Evolutionary conservation across 2,329 filamentous ascomycete species (phyloP), one percentile per base, ranked within the genome.

Genomic region (Arthrobotrys conoides): DNA sequence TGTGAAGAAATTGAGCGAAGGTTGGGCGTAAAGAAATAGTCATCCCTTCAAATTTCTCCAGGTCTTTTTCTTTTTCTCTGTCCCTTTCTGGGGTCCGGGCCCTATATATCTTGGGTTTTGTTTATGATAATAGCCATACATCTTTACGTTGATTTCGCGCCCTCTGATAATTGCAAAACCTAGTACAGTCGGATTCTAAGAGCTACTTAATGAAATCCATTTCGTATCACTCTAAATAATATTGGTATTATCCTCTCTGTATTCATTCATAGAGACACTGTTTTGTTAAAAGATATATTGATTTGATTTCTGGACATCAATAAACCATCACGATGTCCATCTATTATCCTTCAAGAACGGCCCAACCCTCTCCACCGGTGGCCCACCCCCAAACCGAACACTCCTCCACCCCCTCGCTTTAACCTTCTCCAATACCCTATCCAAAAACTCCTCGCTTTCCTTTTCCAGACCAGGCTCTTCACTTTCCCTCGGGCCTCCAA

Each of bases 401-500:
- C 59, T 71, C 51, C 51, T 77, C 73, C 73, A 77, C 30, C 73
- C 73, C 24, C 67, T 61, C 36, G 61, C 61, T 53, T 71, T 77
- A 12, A 71, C 61, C n/a, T 71, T 77, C 41, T 63, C 61, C 53
- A 69, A 71, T 44, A 71, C 44, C 20, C 38, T 70, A 27, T 48
- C 48, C 59, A 77, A 49, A 48, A 77, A 69, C 53, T 63, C 61
- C 33, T 71, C 73, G 30, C 36, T 67, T 33, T 67, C 73, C 44
- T n/a, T 65, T 44, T 71, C 73, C 41, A 77, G 30, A 9, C 73
- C 73, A 3, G 61, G 59, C 44, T 77, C 73, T 51, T 77, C 73
- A 57, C 73, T 77, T 48, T 77, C 73, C 53, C 73, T 66, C 30
- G 73, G 73, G 20, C 73, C 73, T 1, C 73, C 73, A 41, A 77